These are phyloP conservation scores for Aquilaria yunnanensis DNA, from an alignment of 345 rosid genomes.

Conservation along the genomic window DNA sequence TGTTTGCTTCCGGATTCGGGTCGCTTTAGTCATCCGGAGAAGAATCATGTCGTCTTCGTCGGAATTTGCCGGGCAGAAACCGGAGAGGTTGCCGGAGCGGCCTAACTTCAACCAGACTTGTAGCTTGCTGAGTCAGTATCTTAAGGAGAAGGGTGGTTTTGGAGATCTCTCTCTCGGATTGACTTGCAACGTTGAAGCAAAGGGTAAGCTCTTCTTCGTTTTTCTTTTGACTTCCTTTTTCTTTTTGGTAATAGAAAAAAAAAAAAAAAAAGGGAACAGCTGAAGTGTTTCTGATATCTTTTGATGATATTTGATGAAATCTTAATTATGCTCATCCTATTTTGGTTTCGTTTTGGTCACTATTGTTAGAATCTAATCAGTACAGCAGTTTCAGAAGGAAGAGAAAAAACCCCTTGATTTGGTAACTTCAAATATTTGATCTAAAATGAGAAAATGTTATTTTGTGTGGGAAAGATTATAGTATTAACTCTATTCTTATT, in stretches of 20 bases:
- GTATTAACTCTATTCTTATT: too few species aligned
- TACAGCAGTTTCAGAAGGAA: too few species aligned
- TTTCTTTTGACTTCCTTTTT: neutral
- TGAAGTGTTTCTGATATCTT: neutral
- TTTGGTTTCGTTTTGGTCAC: too few species aligned
- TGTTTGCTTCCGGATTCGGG: neutral
- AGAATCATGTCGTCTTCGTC: constrained; percentile 43
- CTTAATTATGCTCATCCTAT: neutral
- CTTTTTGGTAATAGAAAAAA: constrained; percentile 7
- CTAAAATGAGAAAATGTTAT: too few species aligned
- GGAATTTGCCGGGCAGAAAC: constrained; percentile 23
- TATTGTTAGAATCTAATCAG: too few species aligned
- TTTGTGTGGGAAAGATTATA: too few species aligned
- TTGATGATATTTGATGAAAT: neutral
- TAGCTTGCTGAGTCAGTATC: constrained; percentile 62
- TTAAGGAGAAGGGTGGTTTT: constrained; percentile 64
- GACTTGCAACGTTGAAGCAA: constrained; percentile 38
- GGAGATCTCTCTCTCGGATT: constrained; percentile 71
- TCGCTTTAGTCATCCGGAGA: constrained; percentile 1
- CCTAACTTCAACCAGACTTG: constrained; percentile 61
- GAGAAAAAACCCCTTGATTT: too few species aligned
- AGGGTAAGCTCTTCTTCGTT: constrained; percentile 26
- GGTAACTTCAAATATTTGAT: too few species aligned
- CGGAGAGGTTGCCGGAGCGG: constrained; percentile 29
- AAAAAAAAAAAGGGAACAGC: neutral